Evolutionary conservation across 139 green algal genomes (phyloP).

Genomic region (Chlamydomonas sp.): DNA sequence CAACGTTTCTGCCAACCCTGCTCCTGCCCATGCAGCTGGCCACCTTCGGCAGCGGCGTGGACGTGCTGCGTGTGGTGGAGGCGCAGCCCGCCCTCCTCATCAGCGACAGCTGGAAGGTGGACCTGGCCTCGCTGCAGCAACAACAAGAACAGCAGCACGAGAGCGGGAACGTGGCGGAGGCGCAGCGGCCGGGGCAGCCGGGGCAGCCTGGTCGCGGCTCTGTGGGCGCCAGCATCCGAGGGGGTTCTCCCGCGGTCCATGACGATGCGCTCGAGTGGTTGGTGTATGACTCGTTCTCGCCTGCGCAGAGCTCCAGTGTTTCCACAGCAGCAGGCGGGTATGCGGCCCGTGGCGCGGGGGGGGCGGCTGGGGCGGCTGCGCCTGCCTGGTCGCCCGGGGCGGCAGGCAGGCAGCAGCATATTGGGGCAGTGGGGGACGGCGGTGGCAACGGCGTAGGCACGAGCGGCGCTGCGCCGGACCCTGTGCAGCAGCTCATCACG

Average conservation of each 20-base stretch:
- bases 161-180: no score
- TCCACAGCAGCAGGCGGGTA: no score
- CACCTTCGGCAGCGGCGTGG: constrained; percentile 41
- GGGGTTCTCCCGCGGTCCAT: no score
- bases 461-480: neutral
- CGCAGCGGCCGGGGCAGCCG: no score
- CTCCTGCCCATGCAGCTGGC: constrained; percentile 43
- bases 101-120: constrained; percentile 29
- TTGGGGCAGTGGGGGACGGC: neutral
- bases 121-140: constrained; percentile 24
- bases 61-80: constrained; percentile 63
- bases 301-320: no score
- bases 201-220: no score
- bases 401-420: neutral
- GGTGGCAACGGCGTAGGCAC: neutral
- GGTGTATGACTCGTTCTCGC: no score
- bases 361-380: no score
- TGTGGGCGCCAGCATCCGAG: no score
- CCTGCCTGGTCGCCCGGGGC: no score
- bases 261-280: no score
- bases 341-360: no score
- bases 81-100: constrained; percentile 71
- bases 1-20: neutral
- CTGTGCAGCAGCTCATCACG: constrained; percentile 26
- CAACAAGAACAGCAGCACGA: neutral